Evolutionary conservation across 495 filamentous ascomycete genomes (phyloP), one percentile per base, ranked within the genome.

Genomic region (Cenococcum geophilum): DNA sequence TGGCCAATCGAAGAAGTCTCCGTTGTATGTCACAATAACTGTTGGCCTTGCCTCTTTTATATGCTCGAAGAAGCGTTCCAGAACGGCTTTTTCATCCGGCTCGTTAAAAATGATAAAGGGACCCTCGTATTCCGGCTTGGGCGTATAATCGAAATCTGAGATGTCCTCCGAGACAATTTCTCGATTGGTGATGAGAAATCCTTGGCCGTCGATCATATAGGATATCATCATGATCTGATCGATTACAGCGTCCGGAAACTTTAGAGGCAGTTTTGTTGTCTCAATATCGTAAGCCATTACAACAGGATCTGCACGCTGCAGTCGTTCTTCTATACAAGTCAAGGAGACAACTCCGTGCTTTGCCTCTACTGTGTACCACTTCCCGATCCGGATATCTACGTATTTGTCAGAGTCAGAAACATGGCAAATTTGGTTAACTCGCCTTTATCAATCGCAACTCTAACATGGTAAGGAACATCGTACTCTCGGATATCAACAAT

Each of bases 141-240:
- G 93, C 0, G 92, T 97, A 70, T 99, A 99, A 65, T 99, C 93
- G 69, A 99, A 99, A 73, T 99, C 95, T 48, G 86, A 78, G 65
- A 99, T 99, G 71, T 99, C 91, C 72, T 97, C 92, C 0, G 95
- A 96, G 11, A 99, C 90, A 59, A 99, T 95, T 73, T 97, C 92
- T 63, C 95, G 83, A 72, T 99, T 99, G 5, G 95, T 99, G 71
- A 99, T 97, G 5, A 99, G 76, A 71, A 99, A 97, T 14, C 93
- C 93, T 75, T 96, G 92, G 0, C 95, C 93, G 68, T 99, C 93
- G 64, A 99, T 97, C 93, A 99, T 99, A 76, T 97, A 99, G 16
- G 95, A 97, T 67, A 99, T 95, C 93, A 99, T 99, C 92, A 99
- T 99, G 66, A 99, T 86, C 74, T 96, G 93, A 75, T 99, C 93